Conservation (phyloP, 2,329 filamentous ascomycete species). For the Microthyrium microscopicum region DNA sequence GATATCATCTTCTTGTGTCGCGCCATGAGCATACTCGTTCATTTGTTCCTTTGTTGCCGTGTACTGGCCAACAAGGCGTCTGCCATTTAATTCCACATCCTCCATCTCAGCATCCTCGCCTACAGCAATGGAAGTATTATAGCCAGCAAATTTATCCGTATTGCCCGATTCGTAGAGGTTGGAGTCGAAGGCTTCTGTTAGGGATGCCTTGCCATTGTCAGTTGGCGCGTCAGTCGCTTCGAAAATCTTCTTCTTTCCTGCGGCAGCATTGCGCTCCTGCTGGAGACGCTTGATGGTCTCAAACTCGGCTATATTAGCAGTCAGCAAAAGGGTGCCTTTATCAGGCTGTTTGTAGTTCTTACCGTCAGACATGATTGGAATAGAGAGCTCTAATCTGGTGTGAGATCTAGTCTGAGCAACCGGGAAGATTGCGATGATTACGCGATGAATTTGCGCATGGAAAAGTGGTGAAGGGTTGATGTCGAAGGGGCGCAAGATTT, state of each 20-base stretch:
- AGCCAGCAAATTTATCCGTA: constrained; percentile 70
- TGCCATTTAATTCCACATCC: constrained; percentile 47
- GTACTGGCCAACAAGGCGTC: constrained; percentile 82
- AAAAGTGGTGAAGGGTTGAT: neutral
- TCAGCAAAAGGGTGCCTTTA: constrained; percentile 1
- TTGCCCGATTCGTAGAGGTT: constrained; percentile 69
- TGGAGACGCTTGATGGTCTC: constrained; percentile 76
- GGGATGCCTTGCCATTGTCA: constrained; percentile 75
- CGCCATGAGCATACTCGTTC: constrained; percentile 81
- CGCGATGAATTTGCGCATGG: neutral
- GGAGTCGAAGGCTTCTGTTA: constrained; percentile 79
- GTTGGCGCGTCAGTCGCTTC: constrained; percentile 65
- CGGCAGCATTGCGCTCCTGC: constrained; percentile 75
- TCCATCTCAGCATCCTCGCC: constrained; percentile 64
- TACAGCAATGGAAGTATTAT: constrained; percentile 74
- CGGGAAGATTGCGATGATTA: neutral
- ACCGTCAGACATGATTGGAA: constrained; percentile 18
- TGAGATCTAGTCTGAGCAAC: constrained; percentile 1
- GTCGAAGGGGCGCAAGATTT: neutral
- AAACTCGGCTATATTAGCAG: constrained; percentile 55
- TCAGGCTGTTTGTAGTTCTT: constrained; percentile 7
- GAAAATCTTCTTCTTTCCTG: constrained; percentile 59
- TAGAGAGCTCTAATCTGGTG: constrained; percentile 1
- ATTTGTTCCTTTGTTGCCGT: constrained; percentile 85
- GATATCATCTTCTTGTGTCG: constrained; percentile 83